Base-by-base conservation (phyloP, 192 early-diverging fungal genomes). In the Powellomyces hirtus region DNA sequence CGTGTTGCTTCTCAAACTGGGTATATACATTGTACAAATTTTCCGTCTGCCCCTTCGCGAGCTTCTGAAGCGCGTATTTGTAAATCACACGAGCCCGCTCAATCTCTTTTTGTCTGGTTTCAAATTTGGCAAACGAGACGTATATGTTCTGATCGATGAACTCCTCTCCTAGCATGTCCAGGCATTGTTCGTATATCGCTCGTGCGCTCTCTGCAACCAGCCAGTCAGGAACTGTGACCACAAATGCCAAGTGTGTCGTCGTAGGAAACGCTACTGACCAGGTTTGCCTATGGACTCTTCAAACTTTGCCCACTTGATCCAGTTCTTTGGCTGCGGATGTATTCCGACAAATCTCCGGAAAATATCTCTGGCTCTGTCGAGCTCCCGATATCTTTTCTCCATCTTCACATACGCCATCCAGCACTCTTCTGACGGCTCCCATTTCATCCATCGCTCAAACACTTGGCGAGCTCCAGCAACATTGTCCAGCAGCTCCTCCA, bases 391-490 rank as follows among this genome's bases (percentile, higher is more conserved):
- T 67, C 83, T 80, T 56, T 82, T 84, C 71, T 99, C 97, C 74
- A 98, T 89, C 76, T 96, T 94, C 49, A 98, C 89, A 66, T 93
- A 99, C 1, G 95, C 93, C 67, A 79, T 77, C 97, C 97, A 99
- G 1, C 94, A 94, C 20, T 88, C 89, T 62, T 92, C 91, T 33
- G 86, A 79, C 18, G 96, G 95, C 66, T 98, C 94, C 96, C 97
- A 98, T 59, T 90, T 85, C 96, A 99, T 98, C 97, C 97, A 99
- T 38, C 97, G 86, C 59, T 97, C 92, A 86, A 99, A 99, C 27
- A 99, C 90, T 37, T 92, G 90, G 10, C 97, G 85, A 0, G 90
- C 90, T 4, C 92, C 92, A 11, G 86, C 82, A 0, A 94, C 82
- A 68, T 98, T 96, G 30, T 92, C 94, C 73, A 99, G 71, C 72